These are phyloP conservation scores for Pseudocercospora ulei DNA, from an alignment of 2,329 filamentous ascomycete genomes.

Conservation along the genomic window DNA sequence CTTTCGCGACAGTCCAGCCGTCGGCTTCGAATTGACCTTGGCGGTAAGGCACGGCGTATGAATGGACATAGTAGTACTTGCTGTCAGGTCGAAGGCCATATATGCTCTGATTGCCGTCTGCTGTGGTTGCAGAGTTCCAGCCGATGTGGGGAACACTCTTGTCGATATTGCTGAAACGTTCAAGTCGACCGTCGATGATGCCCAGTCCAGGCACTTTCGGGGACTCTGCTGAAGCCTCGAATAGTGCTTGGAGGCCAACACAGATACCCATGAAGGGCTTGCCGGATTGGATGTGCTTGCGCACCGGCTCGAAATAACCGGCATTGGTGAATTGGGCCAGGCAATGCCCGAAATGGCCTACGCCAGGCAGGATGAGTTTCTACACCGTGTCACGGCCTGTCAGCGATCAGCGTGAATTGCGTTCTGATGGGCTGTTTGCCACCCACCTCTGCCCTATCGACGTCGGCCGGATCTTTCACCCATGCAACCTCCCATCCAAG, in stretches of 20 bases:
- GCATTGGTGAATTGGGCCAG: slow-evolving; percentile 71
- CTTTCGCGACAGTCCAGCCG: slow-evolving; percentile 89
- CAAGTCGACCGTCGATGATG: slow-evolving; percentile 59
- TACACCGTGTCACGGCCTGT: slow-evolving; percentile 36
- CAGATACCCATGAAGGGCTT: slow-evolving; percentile 98
- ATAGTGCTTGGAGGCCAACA: slow-evolving; percentile 84
- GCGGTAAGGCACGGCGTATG: slow-evolving; percentile 72
- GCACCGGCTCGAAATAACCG: slow-evolving; percentile 74
- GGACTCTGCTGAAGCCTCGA: slow-evolving; percentile 75
- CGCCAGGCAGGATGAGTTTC: slow-evolving; percentile 90
- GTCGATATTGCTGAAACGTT: slow-evolving; percentile 62
- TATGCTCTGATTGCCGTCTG: slow-evolving; percentile 47
- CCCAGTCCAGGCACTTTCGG: slow-evolving; percentile 62
- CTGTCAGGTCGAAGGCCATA: slow-evolving; percentile 70
- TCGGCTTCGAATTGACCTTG: slow-evolving; percentile 63
- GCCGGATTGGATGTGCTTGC: slow-evolving; percentile 71
- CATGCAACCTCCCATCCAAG: slow-evolving; percentile 87
- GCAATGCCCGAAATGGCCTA: slow-evolving; percentile 97
- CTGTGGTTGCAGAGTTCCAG: slow-evolving; percentile 81
- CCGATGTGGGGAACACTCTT: slow-evolving; percentile 99
- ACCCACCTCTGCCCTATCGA: slow-evolving; percentile 69
- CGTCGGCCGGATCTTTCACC: slow-evolving; percentile 75
- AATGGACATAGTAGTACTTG: slow-evolving; percentile 99
- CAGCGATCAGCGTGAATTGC: slow-evolving; percentile 31
- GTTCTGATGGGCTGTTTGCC: too few species aligned